A percentile compares a stretch with the other conserved stretches of the same genome.
Conservation (phyloP, 257 asterid species). For the Verbascum thapsus region DNA sequence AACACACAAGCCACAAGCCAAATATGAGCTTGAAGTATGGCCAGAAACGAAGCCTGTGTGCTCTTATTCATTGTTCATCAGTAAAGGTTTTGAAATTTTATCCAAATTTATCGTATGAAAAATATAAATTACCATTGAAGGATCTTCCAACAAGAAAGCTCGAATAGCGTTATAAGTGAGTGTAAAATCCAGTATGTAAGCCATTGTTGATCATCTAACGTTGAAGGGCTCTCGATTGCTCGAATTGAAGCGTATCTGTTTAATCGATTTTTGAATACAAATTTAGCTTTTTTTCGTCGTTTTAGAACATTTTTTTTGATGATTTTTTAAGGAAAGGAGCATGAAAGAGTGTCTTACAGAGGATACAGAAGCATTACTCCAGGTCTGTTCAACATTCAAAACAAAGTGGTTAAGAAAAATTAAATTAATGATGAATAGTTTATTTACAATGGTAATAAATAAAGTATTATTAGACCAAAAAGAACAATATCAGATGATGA, state of each 20-base stretch:
- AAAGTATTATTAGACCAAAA: too few species aligned
- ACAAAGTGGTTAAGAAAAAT: background rate
- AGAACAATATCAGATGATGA: too few species aligned
- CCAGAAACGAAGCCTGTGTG: conserved; percentile 97
- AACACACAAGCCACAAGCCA: conserved; percentile 58
- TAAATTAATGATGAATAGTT: background rate
- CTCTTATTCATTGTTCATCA: background rate
- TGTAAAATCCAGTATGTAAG: conserved; percentile 88
- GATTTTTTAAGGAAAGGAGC: too few species aligned
- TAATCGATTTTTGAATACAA: background rate
- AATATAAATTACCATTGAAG: conserved; percentile 72
- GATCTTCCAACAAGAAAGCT: conserved; percentile 78
- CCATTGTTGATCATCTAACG: conserved; percentile 92
- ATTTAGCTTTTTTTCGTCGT: background rate
- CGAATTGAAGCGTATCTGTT: conserved; percentile 74
- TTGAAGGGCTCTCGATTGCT: conserved; percentile 92
- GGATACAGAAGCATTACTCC: conserved; percentile 89
- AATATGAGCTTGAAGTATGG: conserved; percentile 69
- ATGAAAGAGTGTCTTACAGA: conserved; percentile 53
- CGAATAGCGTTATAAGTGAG: conserved; percentile 72
- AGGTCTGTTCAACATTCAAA: conserved; percentile 54
- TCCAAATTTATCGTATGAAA: too few species aligned
- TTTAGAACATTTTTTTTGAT: too few species aligned
- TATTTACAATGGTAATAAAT: too few species aligned
- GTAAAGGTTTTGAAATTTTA: too few species aligned